These are phyloP conservation scores for Linderniella brevidens DNA, from an alignment of 257 asterid species.

Conservation along the genomic window DNA sequence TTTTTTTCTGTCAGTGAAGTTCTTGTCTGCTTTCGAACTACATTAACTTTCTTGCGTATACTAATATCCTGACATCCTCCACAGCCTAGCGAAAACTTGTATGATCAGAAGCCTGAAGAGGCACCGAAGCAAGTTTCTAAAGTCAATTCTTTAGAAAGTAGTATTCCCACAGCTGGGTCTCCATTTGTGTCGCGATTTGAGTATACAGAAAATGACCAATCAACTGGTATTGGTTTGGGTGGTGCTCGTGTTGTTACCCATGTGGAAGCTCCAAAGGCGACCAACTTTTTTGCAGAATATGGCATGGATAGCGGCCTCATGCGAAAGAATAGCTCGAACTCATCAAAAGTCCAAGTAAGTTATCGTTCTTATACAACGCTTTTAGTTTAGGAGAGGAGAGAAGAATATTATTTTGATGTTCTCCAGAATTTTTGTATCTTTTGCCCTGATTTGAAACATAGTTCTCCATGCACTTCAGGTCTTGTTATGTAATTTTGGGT, in stretches of 20 bases:
- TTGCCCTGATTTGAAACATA: too few species aligned
- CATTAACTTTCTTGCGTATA: not conserved
- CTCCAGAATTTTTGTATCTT: too few species aligned
- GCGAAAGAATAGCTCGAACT: slow-evolving; percentile 58
- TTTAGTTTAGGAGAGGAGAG: too few species aligned
- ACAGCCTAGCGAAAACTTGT: slow-evolving; percentile 86
- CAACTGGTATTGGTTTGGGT: slow-evolving; percentile 57
- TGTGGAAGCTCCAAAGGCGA: slow-evolving; percentile 65
- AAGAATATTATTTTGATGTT: too few species aligned
- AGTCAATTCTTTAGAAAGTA: slow-evolving; percentile 29
- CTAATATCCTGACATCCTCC: slow-evolving; percentile 5
- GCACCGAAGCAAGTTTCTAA: slow-evolving; percentile 43
- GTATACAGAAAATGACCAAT: slow-evolving; percentile 37
- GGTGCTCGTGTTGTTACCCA: slow-evolving; percentile 48
- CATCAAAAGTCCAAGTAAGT: slow-evolving; percentile 65
- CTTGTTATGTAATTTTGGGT: too few species aligned
- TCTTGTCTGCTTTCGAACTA: not conserved
- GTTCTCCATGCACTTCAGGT: too few species aligned
- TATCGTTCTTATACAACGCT: too few species aligned
- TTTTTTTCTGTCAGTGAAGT: not conserved
- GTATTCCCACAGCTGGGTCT: slow-evolving; percentile 26
- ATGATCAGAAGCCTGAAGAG: slow-evolving; percentile 95
- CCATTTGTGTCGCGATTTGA: slow-evolving; percentile 70
- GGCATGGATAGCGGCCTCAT: slow-evolving; percentile 80
- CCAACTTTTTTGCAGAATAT: slow-evolving; percentile 77